Percentiles rank a stretch among this genome's conserved stretches.
Conservation (phyloP, 2,329 filamentous ascomycete species). For the Fusarium miscanthi region DNA sequence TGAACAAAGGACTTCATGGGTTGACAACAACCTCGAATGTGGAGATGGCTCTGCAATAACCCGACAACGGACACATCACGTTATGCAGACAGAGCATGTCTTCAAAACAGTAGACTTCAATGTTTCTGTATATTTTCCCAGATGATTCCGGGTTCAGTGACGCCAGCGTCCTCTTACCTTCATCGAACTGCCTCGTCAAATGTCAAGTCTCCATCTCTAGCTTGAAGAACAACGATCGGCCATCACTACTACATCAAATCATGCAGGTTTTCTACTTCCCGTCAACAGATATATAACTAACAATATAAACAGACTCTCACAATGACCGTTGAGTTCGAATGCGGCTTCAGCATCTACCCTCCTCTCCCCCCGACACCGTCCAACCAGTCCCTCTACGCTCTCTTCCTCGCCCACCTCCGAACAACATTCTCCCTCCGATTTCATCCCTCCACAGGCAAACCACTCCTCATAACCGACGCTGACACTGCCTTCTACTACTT, state of each 20-base stretch:
- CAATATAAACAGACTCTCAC: rapidly evolving
- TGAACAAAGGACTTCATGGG: neutral
- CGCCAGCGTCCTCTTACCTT: too few relatives aligned
- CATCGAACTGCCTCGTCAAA: neutral
- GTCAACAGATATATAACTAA: neutral
- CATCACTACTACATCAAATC: rapidly evolving
- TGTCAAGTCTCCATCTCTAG: neutral
- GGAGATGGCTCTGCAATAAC: neutral
- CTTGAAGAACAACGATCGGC: neutral
- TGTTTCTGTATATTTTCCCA: rapidly evolving
- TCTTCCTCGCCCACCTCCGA: neutral
- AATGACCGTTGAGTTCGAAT: neutral
- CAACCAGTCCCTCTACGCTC: neutral
- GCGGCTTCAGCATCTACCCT: constrained; percentile 6
- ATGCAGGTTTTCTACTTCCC: neutral
- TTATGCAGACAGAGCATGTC: neutral
- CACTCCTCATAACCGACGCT: neutral
- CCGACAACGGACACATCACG: neutral
- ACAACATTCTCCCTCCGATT: neutral
- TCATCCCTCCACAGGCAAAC: neutral
- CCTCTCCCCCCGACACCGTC: neutral
- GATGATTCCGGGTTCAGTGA: neutral
- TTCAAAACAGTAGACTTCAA: neutral
- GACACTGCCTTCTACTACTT: neutral
- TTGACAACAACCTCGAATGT: neutral